Conservation (phyloP, 345 rosid genomes). For the Eutrema japonicum region DNA sequence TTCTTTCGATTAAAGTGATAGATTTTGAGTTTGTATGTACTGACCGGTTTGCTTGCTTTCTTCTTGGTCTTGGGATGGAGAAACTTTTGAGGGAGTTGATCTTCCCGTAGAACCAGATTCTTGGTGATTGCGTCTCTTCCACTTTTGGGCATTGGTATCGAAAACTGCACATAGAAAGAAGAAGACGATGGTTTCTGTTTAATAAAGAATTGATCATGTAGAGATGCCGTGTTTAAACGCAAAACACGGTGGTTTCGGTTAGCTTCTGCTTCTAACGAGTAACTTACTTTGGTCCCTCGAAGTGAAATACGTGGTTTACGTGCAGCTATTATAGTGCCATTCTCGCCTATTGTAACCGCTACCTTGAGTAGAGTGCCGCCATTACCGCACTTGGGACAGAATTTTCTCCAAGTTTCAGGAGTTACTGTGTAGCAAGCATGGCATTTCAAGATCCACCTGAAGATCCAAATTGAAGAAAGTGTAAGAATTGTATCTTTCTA, state of each 20-base stretch:
- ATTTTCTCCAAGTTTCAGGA: constrained; percentile 77
- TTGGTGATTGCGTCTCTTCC: constrained; percentile 91
- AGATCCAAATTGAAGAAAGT: constrained; percentile 25
- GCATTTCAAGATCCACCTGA: constrained; percentile 91
- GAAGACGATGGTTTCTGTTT: background rate
- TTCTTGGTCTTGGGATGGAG: constrained; percentile 87
- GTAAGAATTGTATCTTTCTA: constrained; percentile 15
- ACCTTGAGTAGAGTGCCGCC: constrained; percentile 91
- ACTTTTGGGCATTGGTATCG: constrained; percentile 86
- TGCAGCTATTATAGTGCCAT: constrained; percentile 68
- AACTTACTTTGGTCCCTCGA: constrained; percentile 85
- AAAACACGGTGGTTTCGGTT: background rate
- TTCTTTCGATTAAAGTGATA: background rate
- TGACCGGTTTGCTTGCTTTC: constrained; percentile 70
- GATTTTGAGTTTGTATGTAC: constrained; percentile 17
- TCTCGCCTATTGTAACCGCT: constrained; percentile 81
- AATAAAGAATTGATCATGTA: background rate
- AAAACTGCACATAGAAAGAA: constrained; percentile 57
- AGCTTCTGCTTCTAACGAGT: background rate
- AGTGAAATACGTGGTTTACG: constrained; percentile 67
- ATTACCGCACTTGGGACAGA: constrained; percentile 96
- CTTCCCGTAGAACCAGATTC: constrained; percentile 82
- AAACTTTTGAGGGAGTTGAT: constrained; percentile 87
- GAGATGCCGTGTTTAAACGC: background rate
- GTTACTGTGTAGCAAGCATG: constrained; percentile 96